A percentile compares a stretch with the other conserved stretches of the same genome.
These are phyloP conservation scores for Beauveria scarabaeidicola DNA, from an alignment of 2,329 filamentous ascomycete genomes.

Conservation along the genomic window DNA sequence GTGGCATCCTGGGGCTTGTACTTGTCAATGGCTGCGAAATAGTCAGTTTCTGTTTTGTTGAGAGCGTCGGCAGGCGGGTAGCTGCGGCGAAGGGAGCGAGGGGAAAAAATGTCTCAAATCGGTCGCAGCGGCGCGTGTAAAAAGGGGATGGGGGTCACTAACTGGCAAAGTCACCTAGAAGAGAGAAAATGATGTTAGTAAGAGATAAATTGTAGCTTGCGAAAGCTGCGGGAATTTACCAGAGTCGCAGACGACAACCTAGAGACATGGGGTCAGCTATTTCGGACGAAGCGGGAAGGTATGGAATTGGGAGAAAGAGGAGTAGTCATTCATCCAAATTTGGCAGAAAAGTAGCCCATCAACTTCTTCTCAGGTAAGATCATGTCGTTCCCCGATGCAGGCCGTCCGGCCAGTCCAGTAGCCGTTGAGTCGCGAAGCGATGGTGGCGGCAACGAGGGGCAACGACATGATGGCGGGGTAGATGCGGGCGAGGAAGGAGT, in stretches of 20 bases:
- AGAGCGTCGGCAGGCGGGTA: slow-evolving; percentile 1
- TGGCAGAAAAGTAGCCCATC: background rate
- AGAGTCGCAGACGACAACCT: slow-evolving; percentile 96
- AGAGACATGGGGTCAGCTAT: background rate
- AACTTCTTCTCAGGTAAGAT: background rate
- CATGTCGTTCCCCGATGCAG: background rate
- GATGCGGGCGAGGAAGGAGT: background rate
- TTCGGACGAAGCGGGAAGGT: background rate
- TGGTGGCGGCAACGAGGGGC: slow-evolving; percentile 9
- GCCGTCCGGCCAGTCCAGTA: background rate
- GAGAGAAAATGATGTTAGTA: slow-evolving; percentile 24
- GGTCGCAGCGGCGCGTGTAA: slow-evolving; percentile 8
- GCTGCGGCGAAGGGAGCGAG: background rate
- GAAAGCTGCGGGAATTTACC: slow-evolving; percentile 50
- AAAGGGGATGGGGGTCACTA: slow-evolving; percentile 33
- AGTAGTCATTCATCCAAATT: background rate
- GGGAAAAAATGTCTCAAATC: slow-evolving; percentile 1
- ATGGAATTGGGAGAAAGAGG: background rate
- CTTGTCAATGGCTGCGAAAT: slow-evolving; percentile 78
- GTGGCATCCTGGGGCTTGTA: slow-evolving; percentile 99
- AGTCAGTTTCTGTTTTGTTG: slow-evolving; percentile 11
- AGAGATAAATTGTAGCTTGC: slow-evolving; percentile 1
- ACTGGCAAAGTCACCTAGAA: slow-evolving; percentile 67
- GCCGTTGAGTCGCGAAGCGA: background rate
- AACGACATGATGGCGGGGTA: slow-evolving; percentile 19